These are phyloP conservation scores for Marasmius oreades DNA, from an alignment of 1,284 basidiomycete species.

Conservation along the genomic window DNA sequence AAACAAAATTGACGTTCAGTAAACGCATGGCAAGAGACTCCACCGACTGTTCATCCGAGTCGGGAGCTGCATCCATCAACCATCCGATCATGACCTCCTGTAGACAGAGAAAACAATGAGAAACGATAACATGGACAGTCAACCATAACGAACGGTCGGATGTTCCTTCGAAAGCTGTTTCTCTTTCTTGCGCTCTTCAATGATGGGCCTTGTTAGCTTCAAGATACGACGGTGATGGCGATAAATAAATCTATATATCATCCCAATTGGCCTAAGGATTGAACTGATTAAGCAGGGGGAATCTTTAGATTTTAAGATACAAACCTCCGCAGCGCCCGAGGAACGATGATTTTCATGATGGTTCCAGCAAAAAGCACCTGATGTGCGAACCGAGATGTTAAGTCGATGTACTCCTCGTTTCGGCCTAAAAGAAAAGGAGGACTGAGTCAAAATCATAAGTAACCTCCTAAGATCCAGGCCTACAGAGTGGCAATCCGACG, in stretches of 20 bases:
- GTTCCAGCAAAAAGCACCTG: no score
- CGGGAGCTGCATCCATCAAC: slow-evolving; percentile 38
- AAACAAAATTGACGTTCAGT: slow-evolving; percentile 41
- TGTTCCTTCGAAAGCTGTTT: slow-evolving; percentile 4
- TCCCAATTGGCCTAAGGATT: slow-evolving; percentile 4
- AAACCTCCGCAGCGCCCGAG: no score
- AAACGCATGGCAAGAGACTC: slow-evolving; percentile 33
- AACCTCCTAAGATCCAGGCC: no score
- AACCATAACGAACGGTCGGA: slow-evolving; percentile 12
- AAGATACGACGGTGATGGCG: slow-evolving; percentile 28
- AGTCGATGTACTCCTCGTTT: no score
- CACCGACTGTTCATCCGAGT: slow-evolving; percentile 26
- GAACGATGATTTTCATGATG: no score
- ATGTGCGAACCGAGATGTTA: no score
- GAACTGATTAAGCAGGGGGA: no score
- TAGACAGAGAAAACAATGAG: not conserved
- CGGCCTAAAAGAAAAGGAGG: no score
- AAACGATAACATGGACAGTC: slow-evolving; percentile 3
- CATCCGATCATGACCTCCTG: slow-evolving; percentile 43
- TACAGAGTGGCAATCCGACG: slow-evolving; percentile 42
- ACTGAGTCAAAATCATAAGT: no score
- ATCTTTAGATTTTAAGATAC: no score
- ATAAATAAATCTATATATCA: slow-evolving; percentile 22
- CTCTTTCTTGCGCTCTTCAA: slow-evolving; percentile 28
- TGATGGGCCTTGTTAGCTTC: slow-evolving; percentile 25